These are phyloP conservation scores for Salix caprea DNA, from an alignment of 345 rosid genomes.

Conservation along the genomic window DNA sequence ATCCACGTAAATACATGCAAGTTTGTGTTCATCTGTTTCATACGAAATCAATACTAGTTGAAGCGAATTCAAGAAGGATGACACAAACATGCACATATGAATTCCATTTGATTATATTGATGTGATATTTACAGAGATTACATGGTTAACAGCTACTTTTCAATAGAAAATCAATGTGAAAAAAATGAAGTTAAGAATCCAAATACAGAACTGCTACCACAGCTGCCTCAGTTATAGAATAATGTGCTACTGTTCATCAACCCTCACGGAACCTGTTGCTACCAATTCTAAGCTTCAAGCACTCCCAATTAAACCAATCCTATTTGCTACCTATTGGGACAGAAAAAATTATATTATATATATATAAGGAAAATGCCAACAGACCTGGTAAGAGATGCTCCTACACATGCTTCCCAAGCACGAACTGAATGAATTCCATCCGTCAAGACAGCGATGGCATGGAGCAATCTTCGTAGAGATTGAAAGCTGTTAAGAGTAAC, in stretches of 20 bases:
- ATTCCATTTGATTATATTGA: not conserved
- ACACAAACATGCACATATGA: not conserved
- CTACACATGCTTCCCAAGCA: slow-evolving; percentile 4
- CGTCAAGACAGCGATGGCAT: slow-evolving; percentile 1
- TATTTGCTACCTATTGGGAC: not conserved
- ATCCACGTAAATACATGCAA: not conserved
- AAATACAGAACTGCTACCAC: not conserved
- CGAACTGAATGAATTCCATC: not conserved
- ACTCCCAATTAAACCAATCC: not conserved
- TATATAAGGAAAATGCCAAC: not conserved
- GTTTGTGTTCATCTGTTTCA: not conserved
- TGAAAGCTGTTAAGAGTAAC: not conserved
- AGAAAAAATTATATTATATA: not conserved
- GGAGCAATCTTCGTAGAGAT: slow-evolving; percentile 11
- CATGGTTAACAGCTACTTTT: not conserved
- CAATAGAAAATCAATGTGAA: not conserved
- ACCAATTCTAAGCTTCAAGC: not conserved
- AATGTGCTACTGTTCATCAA: not conserved
- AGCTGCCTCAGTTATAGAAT: not conserved
- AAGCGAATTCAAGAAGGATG: not conserved
- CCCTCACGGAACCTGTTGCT: not conserved
- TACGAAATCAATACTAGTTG: not conserved
- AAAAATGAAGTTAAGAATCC: not conserved
- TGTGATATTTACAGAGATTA: not conserved
- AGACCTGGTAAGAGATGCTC: slow-evolving; percentile 14